These are phyloP conservation scores for Vanrija sp. DNA, from an alignment of 1,284 basidiomycete genomes.

Conservation along the genomic window DNA sequence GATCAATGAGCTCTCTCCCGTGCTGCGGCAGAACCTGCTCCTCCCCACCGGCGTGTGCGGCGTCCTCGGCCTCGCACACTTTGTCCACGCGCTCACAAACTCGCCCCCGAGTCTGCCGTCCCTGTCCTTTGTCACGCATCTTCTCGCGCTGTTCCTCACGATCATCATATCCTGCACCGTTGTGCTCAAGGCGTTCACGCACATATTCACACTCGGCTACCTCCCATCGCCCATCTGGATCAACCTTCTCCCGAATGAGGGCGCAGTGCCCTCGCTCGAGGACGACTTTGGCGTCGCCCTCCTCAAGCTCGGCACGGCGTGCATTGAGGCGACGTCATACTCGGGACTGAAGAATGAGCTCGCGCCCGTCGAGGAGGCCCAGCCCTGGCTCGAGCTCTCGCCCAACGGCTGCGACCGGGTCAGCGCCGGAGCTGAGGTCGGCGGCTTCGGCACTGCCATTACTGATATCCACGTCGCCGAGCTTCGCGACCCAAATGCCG, in stretches of 20 bases:
- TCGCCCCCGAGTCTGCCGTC: constrained; percentile 42
- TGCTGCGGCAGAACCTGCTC: constrained; percentile 32
- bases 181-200: constrained; percentile 39
- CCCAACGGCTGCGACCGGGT: constrained; percentile 19
- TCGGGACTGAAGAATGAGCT: constrained; percentile 46
- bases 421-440: constrained; percentile 6
- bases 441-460: constrained; percentile 38
- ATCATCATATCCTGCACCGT: constrained; percentile 40
- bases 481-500: constrained; percentile 27
- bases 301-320: constrained; percentile 45
- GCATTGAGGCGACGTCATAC: constrained; percentile 42
- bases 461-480: constrained; percentile 38
- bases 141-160: constrained; percentile 41
- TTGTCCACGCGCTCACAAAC: constrained; percentile 36
- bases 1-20: constrained; percentile 35
- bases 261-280: constrained; percentile 32
- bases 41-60: constrained; percentile 46
- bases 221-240: constrained; percentile 36
- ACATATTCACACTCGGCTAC: constrained; percentile 46
- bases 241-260: constrained; percentile 43
- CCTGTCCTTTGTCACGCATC: constrained; percentile 46
- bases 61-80: constrained; percentile 38
- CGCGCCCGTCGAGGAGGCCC: constrained; percentile 24
- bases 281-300: constrained; percentile 47
- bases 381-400: constrained; percentile 37